Evolutionary conservation across 805 yeast species (phyloP).

Genomic region (Yarrowia divulgata): DNA sequence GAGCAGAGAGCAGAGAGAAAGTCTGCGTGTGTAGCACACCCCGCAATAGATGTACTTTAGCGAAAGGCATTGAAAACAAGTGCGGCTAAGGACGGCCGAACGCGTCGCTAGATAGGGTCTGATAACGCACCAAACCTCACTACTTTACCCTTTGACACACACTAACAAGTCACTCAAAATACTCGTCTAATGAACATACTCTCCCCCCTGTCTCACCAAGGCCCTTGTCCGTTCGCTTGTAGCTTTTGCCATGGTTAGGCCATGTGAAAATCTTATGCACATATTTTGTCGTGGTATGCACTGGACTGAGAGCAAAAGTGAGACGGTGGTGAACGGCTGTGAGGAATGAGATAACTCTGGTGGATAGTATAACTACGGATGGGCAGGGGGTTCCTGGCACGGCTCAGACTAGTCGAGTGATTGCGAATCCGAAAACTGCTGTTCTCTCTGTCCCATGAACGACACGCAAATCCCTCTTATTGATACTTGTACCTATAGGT

Average conservation of each 20-base stretch:
- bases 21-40: neutral
- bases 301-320: conserved; percentile 16
- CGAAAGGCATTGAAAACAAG: neutral
- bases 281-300: conserved; percentile 30
- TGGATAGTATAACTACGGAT: conserved; percentile 1
- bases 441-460: neutral
- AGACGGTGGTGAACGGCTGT: conserved; percentile 20
- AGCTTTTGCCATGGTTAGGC: conserved; percentile 8
- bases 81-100: neutral
- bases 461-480: neutral
- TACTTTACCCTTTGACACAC: too few species aligned
- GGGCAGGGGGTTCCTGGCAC: neutral
- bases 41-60: neutral
- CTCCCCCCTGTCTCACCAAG: conserved; percentile 31
- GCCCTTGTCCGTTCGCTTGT: conserved; percentile 26
- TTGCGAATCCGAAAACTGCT: neutral
- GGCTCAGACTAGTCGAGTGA: neutral
- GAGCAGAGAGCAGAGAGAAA: too few species aligned
- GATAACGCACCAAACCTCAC: too few species aligned
- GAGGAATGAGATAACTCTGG: conserved; percentile 19
- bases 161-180: neutral
- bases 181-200: neutral
- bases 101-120: too few species aligned
- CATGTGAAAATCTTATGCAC: conserved; percentile 38
- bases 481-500: neutral